Evolutionary conservation across 352 stramenopile species (phyloP), one percentile per base, ranked within the genome.

Genomic region (Pythium insidiosum): DNA sequence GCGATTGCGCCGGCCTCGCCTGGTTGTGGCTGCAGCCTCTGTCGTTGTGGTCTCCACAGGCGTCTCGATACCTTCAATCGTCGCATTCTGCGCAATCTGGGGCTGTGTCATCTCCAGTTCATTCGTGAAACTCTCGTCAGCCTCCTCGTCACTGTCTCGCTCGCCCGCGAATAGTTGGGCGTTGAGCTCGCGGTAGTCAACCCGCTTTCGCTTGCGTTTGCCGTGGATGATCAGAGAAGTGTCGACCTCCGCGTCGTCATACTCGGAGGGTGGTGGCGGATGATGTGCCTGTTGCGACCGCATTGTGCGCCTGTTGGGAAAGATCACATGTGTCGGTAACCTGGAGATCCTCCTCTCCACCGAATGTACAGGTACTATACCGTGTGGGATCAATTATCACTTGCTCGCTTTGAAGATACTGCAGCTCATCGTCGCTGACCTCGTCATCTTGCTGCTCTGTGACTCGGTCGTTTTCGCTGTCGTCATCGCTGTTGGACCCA

Each of bases 141-240:
- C 54, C 10, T 56, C 59, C 22, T 68, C 70, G 25, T 85, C 78
- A 15, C 72, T 77, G 45, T 80, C 72, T 7, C 53, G 57, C 43
- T 82, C 67, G 0, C 70, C 73, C 1, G 64, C 74, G 54, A 91
- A 94, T 54, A 94, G 68, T 22, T 80, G 38, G 39, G 79, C 70
- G 45, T 94, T 90, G 11, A 94, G 66, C 30, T 68, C 54, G n/a
- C 68, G 76, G 42, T 94, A 94, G 59, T 94, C 66, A 12, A 94
- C 81, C 2, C 67, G 58, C 13, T 61, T 84, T 15, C 81, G 73
- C 62, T 89, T 88, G 30, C 81, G 73, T 50, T 94, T 94, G 37
- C 78, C 73, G 18, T 63, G 56, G 4, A 89, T 24, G 45, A 89
- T 84, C 28, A 86, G 47, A 4, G 49, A 57, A 2, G 38, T 22